Evolutionary conservation across 768 basidiomycete species (phyloP).

Genomic region (Kockovaella imperatae): DNA sequence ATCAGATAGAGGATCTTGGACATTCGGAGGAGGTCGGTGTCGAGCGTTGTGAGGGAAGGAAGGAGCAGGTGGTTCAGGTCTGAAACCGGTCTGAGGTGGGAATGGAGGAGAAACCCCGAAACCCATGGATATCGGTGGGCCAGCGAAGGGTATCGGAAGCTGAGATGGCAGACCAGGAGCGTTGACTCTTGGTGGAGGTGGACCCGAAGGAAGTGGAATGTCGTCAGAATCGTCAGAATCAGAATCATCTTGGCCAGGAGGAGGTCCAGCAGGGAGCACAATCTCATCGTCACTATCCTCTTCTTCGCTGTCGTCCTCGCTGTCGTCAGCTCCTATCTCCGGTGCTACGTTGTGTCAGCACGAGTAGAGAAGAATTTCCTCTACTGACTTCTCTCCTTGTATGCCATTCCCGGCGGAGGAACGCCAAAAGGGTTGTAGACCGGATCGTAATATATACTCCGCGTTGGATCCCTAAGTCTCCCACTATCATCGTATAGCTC

Average conservation of each 20-base stretch:
- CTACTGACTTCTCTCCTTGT: conserved; percentile 69
- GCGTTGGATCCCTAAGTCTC: conserved; percentile 78
- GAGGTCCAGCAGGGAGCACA: conserved; percentile 77
- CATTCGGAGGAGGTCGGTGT: conserved; percentile 6
- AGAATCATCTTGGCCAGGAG: conserved; percentile 45
- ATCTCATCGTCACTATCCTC: conserved; percentile 66
- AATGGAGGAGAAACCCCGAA: neutral
- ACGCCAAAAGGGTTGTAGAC: conserved; percentile 90
- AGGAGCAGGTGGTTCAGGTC: conserved; percentile 19
- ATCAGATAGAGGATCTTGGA: conserved; percentile 68
- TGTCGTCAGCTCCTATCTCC: conserved; percentile 58
- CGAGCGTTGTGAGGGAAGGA: conserved; percentile 18
- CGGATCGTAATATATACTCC: conserved; percentile 85
- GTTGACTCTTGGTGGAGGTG: conserved; percentile 40
- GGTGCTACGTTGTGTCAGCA: conserved; percentile 25
- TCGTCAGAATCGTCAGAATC: conserved; percentile 40
- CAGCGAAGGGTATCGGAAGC: neutral
- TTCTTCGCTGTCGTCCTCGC: conserved; percentile 37
- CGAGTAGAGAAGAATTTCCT: neutral
- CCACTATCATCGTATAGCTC: conserved; percentile 71
- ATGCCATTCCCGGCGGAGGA: conserved; percentile 95
- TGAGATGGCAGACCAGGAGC: conserved; percentile 38
- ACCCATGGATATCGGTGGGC: neutral
- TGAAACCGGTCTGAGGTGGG: neutral
- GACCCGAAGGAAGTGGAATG: conserved; percentile 45